Percentiles rank a stretch among this genome's conserved stretches.
phyloP scores from a whole-genome alignment of 371 early-diverging fungal genomes.

The Blastocladiella emersonii region DNA sequence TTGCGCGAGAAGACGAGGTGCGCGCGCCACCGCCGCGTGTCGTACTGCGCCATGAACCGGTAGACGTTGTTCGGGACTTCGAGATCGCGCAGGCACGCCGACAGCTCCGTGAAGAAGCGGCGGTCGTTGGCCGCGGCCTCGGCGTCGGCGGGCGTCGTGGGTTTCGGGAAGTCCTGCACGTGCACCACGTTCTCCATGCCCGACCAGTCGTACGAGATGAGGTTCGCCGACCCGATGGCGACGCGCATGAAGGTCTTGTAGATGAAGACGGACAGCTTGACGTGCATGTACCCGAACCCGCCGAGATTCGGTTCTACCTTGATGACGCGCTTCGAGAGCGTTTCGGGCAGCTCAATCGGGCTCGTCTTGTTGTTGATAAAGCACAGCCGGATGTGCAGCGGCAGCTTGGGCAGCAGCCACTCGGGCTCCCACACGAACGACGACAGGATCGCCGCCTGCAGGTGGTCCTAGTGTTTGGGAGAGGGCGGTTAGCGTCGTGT shows the following conservation, averaged over 20 bases:
- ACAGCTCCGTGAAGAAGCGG: conserved; percentile 3
- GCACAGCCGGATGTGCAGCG: not conserved
- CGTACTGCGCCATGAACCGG: conserved; percentile 9
- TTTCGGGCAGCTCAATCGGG: not conserved
- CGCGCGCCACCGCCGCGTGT: conserved; percentile 8
- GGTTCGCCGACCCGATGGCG: conserved; percentile 18
- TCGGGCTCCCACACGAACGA: not conserved
- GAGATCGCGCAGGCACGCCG: conserved; percentile 11
- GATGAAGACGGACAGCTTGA: conserved; percentile 19
- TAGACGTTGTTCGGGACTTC: conserved; percentile 13
- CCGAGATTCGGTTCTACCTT: not conserved
- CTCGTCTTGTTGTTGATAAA: not conserved
- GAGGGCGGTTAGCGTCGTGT: not conserved
- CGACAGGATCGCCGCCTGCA: not conserved
- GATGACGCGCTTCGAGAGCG: not conserved
- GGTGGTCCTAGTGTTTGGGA: not conserved
- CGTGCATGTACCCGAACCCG: conserved; percentile 19
- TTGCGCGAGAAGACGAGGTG: conserved; percentile 17
- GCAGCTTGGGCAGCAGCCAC: not conserved
- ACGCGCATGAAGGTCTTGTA: conserved; percentile 14
- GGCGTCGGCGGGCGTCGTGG: not conserved
- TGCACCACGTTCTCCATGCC: conserved; percentile 17
- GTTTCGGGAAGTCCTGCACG: conserved; percentile 18
- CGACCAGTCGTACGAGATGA: conserved; percentile 18
- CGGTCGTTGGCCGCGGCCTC: not conserved